Base-by-base conservation (phyloP, 2,329 filamentous ascomycete species). In the Scedosporium aurantiacum region DNA sequence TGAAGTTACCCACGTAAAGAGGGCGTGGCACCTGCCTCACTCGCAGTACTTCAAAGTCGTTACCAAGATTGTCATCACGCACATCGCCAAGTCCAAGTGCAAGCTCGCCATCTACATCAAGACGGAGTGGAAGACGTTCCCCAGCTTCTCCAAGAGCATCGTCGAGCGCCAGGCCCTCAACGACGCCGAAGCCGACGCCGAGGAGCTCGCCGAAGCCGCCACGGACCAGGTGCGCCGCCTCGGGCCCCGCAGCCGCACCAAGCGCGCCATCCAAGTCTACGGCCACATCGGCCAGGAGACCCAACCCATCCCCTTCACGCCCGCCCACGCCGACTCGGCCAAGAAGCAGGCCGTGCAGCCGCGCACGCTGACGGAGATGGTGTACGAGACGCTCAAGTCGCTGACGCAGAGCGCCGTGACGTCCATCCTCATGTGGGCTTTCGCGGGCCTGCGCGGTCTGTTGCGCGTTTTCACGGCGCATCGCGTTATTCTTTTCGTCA, bases 61-160 rank as follows among this genome's bases (percentile, higher is more conserved):
- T 62, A 93, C 85, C 66, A 97, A 96, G 74, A 86, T 96, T 64
- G 91, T 97, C 65, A 94, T 99, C 64, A 97, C 94, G 2, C 91
- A 97, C 69, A 82, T 93, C 63, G 86, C 91, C 60, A 97, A 97
- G 75, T 91, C 90, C 12, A 91, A 88, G 72, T 96, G 91, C 73
- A 97, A 94, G 75, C 82, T 99, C 61, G 88, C 91, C 27, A 84
- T 97, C 52, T 96, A 90, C 74, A 89, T 87, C 60, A 89, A 88
- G 68, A 84, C 96, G n/a, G 89, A 91, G 67, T 97, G 94, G 94
- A 81, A 84, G 27, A 88, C 85, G 65, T 78, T 82, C 60, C 86
- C 86, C 10, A 78, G 80, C 0, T 75, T 87, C 50, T 81, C 80
- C 16, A 84, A 83, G 71, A 80, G 78, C 57, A 71, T 88, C 61